phyloP scores from a whole-genome alignment of 345 rosid genomes.

The Salix udensis region DNA sequence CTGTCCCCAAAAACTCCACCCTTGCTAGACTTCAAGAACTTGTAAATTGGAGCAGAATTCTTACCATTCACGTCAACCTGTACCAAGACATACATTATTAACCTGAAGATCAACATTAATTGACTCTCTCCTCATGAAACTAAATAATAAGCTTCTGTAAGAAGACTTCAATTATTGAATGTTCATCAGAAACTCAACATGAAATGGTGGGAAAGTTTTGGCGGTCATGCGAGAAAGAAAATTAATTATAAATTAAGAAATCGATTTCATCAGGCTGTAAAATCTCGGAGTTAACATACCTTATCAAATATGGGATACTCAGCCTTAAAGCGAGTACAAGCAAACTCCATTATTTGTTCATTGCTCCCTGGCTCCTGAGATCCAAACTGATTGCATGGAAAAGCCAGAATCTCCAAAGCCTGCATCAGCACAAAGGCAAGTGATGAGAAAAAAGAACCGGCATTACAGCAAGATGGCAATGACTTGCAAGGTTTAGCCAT shows the following conservation, averaged over 20 bases:
- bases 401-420: slow-evolving; percentile 36
- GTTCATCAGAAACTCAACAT: background rate
- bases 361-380: slow-evolving; percentile 33
- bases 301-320: slow-evolving; percentile 35
- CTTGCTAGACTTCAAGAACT: slow-evolving; percentile 78
- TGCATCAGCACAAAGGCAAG: background rate
- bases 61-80: slow-evolving; percentile 88
- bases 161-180: background rate
- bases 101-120: background rate
- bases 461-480: background rate
- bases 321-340: slow-evolving; percentile 36
- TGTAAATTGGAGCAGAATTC: slow-evolving; percentile 70
- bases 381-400: slow-evolving; percentile 34
- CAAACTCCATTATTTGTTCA: slow-evolving; percentile 32
- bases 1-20: slow-evolving; percentile 65
- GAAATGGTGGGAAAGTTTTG: background rate
- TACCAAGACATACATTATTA: background rate
- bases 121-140: no score
- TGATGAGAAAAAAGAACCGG: background rate
- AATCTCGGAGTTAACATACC: slow-evolving; percentile 11
- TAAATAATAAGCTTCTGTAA: background rate
- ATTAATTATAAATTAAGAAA: background rate
- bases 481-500: background rate
- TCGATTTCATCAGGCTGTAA: background rate
- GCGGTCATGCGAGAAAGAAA: background rate